These are phyloP conservation scores for Wickerhamomyces mucosus DNA, from an alignment of 805 yeast species.

Conservation along the genomic window DNA sequence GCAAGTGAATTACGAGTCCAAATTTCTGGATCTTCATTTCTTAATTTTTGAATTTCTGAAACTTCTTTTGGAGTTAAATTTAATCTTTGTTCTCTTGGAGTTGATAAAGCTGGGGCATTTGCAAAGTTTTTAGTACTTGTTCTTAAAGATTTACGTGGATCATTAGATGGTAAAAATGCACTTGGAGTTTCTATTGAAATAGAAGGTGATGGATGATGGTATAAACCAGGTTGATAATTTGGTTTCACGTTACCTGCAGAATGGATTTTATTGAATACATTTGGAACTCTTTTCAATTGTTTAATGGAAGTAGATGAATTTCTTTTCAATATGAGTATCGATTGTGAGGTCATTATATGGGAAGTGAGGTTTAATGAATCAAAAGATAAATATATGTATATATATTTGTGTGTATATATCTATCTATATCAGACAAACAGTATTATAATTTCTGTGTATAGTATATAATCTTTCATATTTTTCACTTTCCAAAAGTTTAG, in stretches of 20 bases:
- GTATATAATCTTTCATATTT: too few relatives aligned
- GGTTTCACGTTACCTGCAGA: slow-evolving; percentile 53
- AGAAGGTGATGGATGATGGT: slow-evolving; percentile 56
- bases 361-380: too few relatives aligned
- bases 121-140: slow-evolving; percentile 16
- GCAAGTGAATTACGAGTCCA: slow-evolving; percentile 62
- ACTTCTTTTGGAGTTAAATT: slow-evolving; percentile 50
- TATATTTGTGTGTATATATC: too few relatives aligned
- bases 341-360: too few relatives aligned
- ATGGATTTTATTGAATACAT: slow-evolving; percentile 48
- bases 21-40: slow-evolving; percentile 46
- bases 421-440: too few relatives aligned
- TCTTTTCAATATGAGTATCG: too few relatives aligned
- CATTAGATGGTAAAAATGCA: slow-evolving; percentile 54
- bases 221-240: slow-evolving; percentile 48
- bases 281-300: slow-evolving; percentile 28
- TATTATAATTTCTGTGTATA: too few relatives aligned
- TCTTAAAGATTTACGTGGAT: slow-evolving; percentile 44
- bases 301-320: not conserved
- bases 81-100: slow-evolving; percentile 33
- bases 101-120: slow-evolving; percentile 30
- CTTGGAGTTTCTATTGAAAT: slow-evolving; percentile 52
- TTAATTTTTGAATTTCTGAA: slow-evolving; percentile 44
- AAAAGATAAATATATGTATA: too few relatives aligned
- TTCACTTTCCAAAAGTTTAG: too few relatives aligned